Evolutionary conservation across 495 filamentous ascomycete species (phyloP).

Genomic region (Bryoglossum gracile): DNA sequence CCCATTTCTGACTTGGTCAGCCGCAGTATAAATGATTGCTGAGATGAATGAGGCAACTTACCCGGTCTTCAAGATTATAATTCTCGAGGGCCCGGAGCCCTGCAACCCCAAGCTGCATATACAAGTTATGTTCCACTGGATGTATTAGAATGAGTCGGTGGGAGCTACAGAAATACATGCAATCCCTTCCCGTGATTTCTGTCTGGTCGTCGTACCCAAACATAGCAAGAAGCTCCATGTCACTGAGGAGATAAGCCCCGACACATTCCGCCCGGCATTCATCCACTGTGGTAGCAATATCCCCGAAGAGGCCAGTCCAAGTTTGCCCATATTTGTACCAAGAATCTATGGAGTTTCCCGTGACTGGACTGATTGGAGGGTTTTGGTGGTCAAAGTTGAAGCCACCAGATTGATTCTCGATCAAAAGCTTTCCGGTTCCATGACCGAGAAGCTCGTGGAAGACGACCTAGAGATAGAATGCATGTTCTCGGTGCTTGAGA

Average conservation of each 20-base stretch:
- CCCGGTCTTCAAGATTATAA: slow-evolving; percentile 34
- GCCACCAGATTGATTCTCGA: slow-evolving; percentile 25
- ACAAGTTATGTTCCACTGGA: slow-evolving; percentile 38
- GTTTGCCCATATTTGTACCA: slow-evolving; percentile 45
- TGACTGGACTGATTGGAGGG: slow-evolving; percentile 38
- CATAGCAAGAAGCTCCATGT: slow-evolving; percentile 32
- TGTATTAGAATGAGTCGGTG: neutral
- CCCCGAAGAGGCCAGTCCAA: slow-evolving; percentile 39
- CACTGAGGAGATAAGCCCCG: slow-evolving; percentile 36
- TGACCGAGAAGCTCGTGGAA: slow-evolving; percentile 43
- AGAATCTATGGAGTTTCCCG: slow-evolving; percentile 32
- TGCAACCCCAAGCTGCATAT: slow-evolving; percentile 37
- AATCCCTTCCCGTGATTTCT: slow-evolving; percentile 29
- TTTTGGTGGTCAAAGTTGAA: slow-evolving; percentile 40
- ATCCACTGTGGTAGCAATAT: slow-evolving; percentile 38
- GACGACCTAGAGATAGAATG: slow-evolving; percentile 36
- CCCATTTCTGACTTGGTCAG: slow-evolving; percentile 32
- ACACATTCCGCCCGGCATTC: slow-evolving; percentile 43
- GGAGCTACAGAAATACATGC: slow-evolving; percentile 15
- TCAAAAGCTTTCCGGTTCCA: slow-evolving; percentile 33
- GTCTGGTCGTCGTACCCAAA: slow-evolving; percentile 33
- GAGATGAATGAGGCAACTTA: slow-evolving; percentile 20
- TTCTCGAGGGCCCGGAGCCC: slow-evolving; percentile 38
- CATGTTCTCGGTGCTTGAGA: slow-evolving; percentile 31
- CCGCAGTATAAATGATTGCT: slow-evolving; percentile 3